Evolutionary conservation across 495 filamentous ascomycete genomes (phyloP).

Genomic region (Friedmanniomyces simplex): DNA sequence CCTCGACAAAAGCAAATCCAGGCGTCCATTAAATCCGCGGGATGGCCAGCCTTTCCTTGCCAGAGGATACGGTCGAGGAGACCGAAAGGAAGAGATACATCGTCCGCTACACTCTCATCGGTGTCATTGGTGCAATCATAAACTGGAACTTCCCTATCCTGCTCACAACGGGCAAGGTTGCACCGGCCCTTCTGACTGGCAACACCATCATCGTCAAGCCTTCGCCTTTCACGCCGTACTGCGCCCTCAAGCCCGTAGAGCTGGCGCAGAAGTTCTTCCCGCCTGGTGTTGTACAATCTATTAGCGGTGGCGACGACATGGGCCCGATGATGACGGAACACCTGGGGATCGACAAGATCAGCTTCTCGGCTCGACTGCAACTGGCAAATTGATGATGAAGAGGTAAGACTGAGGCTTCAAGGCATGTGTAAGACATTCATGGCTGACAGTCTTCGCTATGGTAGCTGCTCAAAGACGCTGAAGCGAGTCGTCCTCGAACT

Average conservation of each 20-base stretch:
- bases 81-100: not conserved
- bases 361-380: conserved; percentile 58
- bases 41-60: not conserved
- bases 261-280: conserved; percentile 49
- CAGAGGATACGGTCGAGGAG: not conserved
- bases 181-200: conserved; percentile 25
- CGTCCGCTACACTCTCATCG: not conserved
- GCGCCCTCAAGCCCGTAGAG: conserved; percentile 50
- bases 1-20: not conserved
- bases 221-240: conserved; percentile 51
- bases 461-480: conserved; percentile 48
- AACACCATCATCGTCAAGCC: conserved; percentile 54
- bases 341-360: conserved; percentile 54
- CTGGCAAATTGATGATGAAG: conserved; percentile 56
- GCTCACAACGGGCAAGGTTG: conserved; percentile 1
- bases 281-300: conserved; percentile 53
- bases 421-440: too few species aligned
- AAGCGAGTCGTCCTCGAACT: conserved; percentile 52
- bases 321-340: conserved; percentile 50
- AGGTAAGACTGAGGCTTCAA: too few species aligned
- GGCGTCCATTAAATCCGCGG: not conserved
- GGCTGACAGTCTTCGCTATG: too few species aligned
- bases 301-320: conserved; percentile 56
- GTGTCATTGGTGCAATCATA: not conserved
- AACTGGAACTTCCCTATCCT: conserved; percentile 2